Base-by-base conservation (phyloP, 176 grass and related monocot species). In the Tillandsia fasciculata region DNA sequence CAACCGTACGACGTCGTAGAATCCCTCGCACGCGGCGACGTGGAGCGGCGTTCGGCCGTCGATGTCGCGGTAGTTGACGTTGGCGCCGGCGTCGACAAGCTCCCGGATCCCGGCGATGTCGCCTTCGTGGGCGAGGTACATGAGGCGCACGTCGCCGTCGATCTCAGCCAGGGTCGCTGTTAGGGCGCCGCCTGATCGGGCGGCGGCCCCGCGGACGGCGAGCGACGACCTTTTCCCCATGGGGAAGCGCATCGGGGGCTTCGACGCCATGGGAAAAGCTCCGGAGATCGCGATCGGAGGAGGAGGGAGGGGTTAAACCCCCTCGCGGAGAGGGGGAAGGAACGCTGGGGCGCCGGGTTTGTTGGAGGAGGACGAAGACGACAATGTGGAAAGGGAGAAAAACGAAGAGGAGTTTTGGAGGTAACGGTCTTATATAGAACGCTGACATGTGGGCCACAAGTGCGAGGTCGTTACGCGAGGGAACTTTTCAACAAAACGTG, bases 181-280 rank as follows among this genome's bases (percentile, higher is more conserved):
- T 76, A 14, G 68, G 11, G 24, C 10, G 33, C 26, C 18, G 13
- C 26, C 20, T 10, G 29, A 0, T 70, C 20, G 2, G 56, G 17
- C 68, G 56, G 13, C 71, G 53, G 49, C 64, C 52, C 58, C n/a
- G 2, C 80, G 80, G 51, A 90, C 89, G 63, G 94, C 87, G 64
- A 93, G 33, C n/a, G 94, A 99, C 47, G 90, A 99, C 79, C 90
- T 87, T 75, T 80, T 99, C 12, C 89, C 89, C 53, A 93, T 77
- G 63, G 12, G 83, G 27, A 92, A 92, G 29, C 84, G 82, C 61
- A 51, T 52, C 17, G 48, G 52, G 14, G 72, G 64, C 76, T 70
- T 89, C 49, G 78, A 68, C 50, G 79, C 85, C 79, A 92, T 88
- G 42, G 1, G 49, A 52, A 13, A n/a, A 22, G 26, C 8, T 72